Conservation (phyloP, 768 basidiomycete genomes). For the Amyloporia xantha region DNA sequence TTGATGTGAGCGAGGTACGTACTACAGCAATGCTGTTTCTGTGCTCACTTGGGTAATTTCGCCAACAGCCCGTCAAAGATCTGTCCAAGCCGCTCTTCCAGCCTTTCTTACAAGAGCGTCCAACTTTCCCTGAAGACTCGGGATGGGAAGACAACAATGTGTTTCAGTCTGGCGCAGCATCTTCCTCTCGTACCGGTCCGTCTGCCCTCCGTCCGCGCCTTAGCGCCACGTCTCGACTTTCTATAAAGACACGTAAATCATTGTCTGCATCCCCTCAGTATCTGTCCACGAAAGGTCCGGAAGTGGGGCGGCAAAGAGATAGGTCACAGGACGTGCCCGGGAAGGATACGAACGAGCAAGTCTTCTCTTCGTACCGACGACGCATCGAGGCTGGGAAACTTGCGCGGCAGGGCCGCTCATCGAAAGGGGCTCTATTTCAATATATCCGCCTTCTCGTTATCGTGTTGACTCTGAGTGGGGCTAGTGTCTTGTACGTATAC, state of each 20-base stretch:
- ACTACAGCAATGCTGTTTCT: conserved; percentile 2
- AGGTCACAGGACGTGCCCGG: conserved; percentile 7
- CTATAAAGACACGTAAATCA: conserved; percentile 56
- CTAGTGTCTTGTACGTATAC: conserved; percentile 36
- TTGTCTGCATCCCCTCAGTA: conserved; percentile 45
- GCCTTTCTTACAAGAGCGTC: conserved; percentile 38
- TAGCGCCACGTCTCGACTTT: conserved; percentile 31
- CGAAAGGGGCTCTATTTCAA: conserved; percentile 17
- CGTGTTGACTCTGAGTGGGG: conserved; percentile 21
- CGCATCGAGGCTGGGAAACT: conserved; percentile 30
- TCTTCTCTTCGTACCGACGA: conserved; percentile 30
- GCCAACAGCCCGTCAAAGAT: conserved; percentile 33
- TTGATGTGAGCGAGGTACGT: conserved; percentile 44
- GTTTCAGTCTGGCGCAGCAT: conserved; percentile 83
- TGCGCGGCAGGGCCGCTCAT: neutral
- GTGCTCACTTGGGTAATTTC: conserved; percentile 3
- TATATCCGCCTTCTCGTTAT: conserved; percentile 40
- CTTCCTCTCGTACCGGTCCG: conserved; percentile 72
- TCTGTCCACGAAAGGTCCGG: conserved; percentile 10
- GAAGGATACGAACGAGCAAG: conserved; percentile 19
- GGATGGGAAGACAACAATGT: conserved; percentile 91
- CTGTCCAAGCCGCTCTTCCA: conserved; percentile 63
- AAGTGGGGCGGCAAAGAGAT: conserved; percentile 8
- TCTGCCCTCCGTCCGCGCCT: conserved; percentile 37
- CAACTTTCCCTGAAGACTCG: conserved; percentile 38